These are phyloP conservation scores for Flaveria trinervia DNA, from an alignment of 129 eudicot genomes.

Conservation along the genomic window DNA sequence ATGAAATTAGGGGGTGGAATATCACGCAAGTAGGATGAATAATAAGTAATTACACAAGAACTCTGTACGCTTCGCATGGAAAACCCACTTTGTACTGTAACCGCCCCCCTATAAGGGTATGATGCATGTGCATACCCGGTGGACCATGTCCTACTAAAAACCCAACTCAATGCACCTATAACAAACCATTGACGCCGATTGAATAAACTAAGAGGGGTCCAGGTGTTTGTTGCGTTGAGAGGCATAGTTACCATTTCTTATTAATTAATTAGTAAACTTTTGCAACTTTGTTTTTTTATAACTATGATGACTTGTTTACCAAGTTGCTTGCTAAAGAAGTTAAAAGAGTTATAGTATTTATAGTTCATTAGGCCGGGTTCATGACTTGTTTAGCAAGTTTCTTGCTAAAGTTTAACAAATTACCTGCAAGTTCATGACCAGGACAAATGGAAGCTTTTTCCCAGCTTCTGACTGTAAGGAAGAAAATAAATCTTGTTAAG, in stretches of 20 bases:
- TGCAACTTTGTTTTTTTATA: neutral
- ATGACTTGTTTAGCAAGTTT: neutral
- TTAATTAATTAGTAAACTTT: neutral
- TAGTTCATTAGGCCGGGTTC: neutral
- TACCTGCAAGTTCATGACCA: slow-evolving; percentile 87
- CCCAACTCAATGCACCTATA: too few relatives aligned
- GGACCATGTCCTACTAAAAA: too few relatives aligned
- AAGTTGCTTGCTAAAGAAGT: neutral
- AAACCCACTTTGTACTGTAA: too few relatives aligned
- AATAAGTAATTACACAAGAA: too few relatives aligned
- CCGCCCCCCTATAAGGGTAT: too few relatives aligned
- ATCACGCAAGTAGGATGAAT: too few relatives aligned
- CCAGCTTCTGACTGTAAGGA: slow-evolving; percentile 79
- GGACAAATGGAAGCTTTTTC: slow-evolving; percentile 80
- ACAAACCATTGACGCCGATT: too few relatives aligned
- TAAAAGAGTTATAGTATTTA: neutral
- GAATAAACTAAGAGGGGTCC: too few relatives aligned
- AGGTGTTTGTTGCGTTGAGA: neutral
- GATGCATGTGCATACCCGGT: too few relatives aligned
- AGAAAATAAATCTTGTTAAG: slow-evolving; percentile 5
- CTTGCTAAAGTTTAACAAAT: neutral
- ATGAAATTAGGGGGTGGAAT: too few relatives aligned
- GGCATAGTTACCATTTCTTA: neutral
- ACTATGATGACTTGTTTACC: neutral
- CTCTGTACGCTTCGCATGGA: too few relatives aligned